These are phyloP conservation scores for Nicotiana noctiflora DNA, from an alignment of 257 asterid species.

Conservation along the genomic window DNA sequence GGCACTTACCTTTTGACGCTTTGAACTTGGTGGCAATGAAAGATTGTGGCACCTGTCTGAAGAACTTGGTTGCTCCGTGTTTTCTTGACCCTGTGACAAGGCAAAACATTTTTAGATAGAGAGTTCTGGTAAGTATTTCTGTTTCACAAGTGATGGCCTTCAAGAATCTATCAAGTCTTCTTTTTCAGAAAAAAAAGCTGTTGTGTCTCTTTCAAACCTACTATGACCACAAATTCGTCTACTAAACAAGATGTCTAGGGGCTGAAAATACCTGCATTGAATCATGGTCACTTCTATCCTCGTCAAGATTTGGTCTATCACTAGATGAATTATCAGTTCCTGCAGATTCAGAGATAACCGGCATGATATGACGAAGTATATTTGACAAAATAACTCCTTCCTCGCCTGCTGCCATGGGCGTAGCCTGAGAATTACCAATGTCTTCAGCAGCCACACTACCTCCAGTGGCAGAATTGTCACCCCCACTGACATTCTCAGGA, in stretches of 20 bases:
- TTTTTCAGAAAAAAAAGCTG: not conserved
- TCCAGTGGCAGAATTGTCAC: constrained; percentile 19
- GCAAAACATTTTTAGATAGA: not conserved
- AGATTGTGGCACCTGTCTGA: constrained; percentile 28
- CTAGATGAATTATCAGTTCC: constrained; percentile 22
- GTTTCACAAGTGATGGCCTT: not conserved
- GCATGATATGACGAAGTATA: constrained; percentile 68
- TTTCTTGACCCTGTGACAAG: constrained; percentile 30
- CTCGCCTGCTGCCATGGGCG: constrained; percentile 34
- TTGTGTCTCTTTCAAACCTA: not conserved
- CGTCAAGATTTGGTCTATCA: not conserved
- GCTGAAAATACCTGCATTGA: constrained; percentile 1
- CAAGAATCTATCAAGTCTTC: not conserved
- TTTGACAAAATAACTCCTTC: constrained; percentile 62
- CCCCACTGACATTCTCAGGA: constrained; percentile 13
- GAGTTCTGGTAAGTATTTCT: not conserved
- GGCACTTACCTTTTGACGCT: constrained; percentile 49
- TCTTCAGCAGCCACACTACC: constrained; percentile 32
- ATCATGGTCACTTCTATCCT: not conserved
- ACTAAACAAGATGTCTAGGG: not conserved
- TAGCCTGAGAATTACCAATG: constrained; percentile 30
- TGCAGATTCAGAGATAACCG: constrained; percentile 47
- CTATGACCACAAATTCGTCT: not conserved
- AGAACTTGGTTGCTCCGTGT: constrained; percentile 26
- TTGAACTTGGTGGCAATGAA: constrained; percentile 28